Conservation (phyloP, 2,329 filamentous ascomycete genomes). For the Bimuria novae-zelandiae region DNA sequence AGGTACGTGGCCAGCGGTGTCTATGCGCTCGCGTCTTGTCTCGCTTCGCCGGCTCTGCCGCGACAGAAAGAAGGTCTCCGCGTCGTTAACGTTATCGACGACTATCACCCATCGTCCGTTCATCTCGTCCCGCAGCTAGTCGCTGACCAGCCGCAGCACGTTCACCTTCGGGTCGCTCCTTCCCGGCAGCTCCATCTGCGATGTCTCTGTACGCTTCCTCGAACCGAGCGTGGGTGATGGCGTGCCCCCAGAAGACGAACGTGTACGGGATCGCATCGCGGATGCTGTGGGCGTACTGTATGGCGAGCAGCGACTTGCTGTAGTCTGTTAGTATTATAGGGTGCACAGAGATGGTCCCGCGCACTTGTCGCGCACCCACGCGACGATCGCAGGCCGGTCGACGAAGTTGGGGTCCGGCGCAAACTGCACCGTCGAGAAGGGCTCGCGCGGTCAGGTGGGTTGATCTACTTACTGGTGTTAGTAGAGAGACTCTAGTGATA, state of each 20-base stretch:
- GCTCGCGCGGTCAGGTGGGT: no score
- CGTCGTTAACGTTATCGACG: no score
- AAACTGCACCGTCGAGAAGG: no score
- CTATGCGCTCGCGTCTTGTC: neutral
- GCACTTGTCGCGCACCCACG: slow-evolving; percentile 37
- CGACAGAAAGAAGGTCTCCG: neutral
- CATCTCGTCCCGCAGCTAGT: no score
- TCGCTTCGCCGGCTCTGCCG: neutral
- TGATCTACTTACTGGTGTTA: no score
- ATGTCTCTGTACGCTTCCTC: slow-evolving; percentile 19
- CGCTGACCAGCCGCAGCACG: no score
- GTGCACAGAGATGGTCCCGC: slow-evolving; percentile 30
- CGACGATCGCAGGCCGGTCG: slow-evolving; percentile 22
- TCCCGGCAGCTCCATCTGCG: slow-evolving; percentile 17
- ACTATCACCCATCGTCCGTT: no score
- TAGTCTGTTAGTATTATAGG: slow-evolving; percentile 4
- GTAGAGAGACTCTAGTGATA: no score
- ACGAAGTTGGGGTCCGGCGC: no score
- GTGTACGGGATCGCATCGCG: slow-evolving; percentile 22
- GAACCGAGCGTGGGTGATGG: slow-evolving; percentile 21
- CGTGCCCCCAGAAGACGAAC: slow-evolving; percentile 37
- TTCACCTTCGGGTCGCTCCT: slow-evolving; percentile 16
- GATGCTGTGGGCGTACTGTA: slow-evolving; percentile 25
- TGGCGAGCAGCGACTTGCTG: no score
- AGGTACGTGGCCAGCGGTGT: slow-evolving; percentile 11